Evolutionary conservation across 306 rosid species (phyloP), one percentile per base, ranked within the genome.

Genomic region (Astragalus glycyphyllos): DNA sequence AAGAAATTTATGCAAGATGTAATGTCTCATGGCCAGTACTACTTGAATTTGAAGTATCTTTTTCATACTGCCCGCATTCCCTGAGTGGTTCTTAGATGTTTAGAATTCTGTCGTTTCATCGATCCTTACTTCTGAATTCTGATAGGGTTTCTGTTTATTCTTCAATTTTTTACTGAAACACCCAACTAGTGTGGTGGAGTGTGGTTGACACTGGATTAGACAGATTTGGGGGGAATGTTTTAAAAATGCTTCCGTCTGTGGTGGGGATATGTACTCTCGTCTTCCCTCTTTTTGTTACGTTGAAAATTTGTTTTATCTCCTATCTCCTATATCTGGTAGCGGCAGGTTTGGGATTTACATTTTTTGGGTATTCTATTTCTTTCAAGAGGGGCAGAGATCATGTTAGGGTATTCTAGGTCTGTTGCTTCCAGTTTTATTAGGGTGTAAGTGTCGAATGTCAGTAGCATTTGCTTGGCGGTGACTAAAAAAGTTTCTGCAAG

Each of bases 1-100:
- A 91, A 94, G 87, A 94, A 91, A 74, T 94, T 94, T 72, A 94
- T 94, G 99, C 99, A 94, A 94, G 99, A 94, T 87, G 99, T 94
- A 94, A 94, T 91, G 88, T 91, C 69, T 85, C 85, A 80, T 90
- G 90, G 91, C 96, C 90, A 88, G 86, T 81, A 62, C 84, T 86
- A 83, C 93, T 93, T 78, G 87, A 80, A 92, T 92, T 90, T 60
- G 87, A 87, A 82, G 92, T 87, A 86, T 85, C 80, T 84, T 87
- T 89, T 88, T 82, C 86, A 84, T 84, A 75, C 71, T 88, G 76
- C 77, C 68, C 84, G 38, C 82, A 79, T 73, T 85, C 86, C 72
- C 82, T 63, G 11, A 73, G 93, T 86, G 86, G 59, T 65, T 51
- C 55, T 62, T 76, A 78, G 73, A 76, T 76, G 44, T 63, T 55